Base-by-base conservation (phyloP, 2,329 filamentous ascomycete genomes). In the Fusarium sp. region DNA sequence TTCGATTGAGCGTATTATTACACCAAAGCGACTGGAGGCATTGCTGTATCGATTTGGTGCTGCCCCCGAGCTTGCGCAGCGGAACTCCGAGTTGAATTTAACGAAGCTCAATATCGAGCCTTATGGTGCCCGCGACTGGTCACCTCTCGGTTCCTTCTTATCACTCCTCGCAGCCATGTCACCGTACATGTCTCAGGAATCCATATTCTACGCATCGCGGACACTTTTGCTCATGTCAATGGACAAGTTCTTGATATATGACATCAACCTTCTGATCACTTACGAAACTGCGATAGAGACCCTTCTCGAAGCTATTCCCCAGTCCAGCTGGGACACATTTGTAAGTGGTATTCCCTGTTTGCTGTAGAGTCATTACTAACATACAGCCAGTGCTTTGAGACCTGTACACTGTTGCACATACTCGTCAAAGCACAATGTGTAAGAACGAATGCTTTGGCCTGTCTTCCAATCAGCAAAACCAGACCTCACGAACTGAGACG, bases 1-100 rank as follows among this genome's bases (percentile, higher is more conserved):
- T 22, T 82, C 86, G 49, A 75, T 83, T 9, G 65, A 75, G 23
- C 79, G 78, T 3, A 76, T 86, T 1, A 62, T 89, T 25, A 82
- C 82, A 7, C 78, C 82, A 4, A 71, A 78, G 75, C 68, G 78
- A 73, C 67, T 89, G 53, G 70, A 86, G 50, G 75, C 79, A 7
- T 77, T 93, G 13, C 90, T 94, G 64, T 76, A 77, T 50, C 79
- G 78, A 17, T 74, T 93, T 7, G 90, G 90, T 4, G 88, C 87
- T 1, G 79, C 80, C 3, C 79, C 82, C 33, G 82, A 84, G 39
- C 77, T 86, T 17, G 77, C 75, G 44, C 73, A 72, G 33, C 68
- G 70, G 3, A 59, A 70, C n/a, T 65, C 70, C 4, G 58, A 60
- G 45, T 56, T 75, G 35, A 32, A 56, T 11, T 39, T 70, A 48